Conservation (phyloP, 495 filamentous ascomycete genomes). For the Penicillium arizonense region DNA sequence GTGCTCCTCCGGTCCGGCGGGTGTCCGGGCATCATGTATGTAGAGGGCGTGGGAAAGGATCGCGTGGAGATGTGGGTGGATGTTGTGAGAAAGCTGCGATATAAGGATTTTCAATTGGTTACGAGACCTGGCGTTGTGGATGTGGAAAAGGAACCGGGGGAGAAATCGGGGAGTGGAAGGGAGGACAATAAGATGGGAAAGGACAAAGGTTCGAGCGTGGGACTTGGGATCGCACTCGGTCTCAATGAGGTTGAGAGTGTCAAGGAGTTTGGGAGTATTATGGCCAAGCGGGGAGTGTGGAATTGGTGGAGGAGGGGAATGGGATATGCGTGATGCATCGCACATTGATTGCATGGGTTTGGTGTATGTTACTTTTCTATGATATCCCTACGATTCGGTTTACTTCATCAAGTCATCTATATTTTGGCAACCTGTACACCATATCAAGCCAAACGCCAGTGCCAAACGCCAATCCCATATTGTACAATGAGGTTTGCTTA, state of each 20-base stretch:
- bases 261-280: slow-evolving; percentile 45
- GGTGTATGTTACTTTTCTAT: not conserved
- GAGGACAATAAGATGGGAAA: not conserved
- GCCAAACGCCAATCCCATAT: not conserved
- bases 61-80: slow-evolving; percentile 55
- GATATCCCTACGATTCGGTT: slow-evolving; percentile 1
- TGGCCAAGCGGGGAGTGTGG: slow-evolving; percentile 41
- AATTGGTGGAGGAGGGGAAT: slow-evolving; percentile 51
- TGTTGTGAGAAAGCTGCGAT: slow-evolving; percentile 48
- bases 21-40: slow-evolving; percentile 76
- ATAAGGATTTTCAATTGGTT: slow-evolving; percentile 52
- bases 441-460: slow-evolving; percentile 1
- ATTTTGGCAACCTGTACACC: not conserved
- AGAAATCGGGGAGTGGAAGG: not conserved
- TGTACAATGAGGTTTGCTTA: slow-evolving; percentile 17
- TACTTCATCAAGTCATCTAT: not conserved
- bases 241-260: slow-evolving; percentile 39
- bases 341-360: not conserved
- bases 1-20: slow-evolving; percentile 66
- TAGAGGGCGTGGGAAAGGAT: slow-evolving; percentile 55
- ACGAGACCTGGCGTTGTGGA: slow-evolving; percentile 24
- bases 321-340: slow-evolving; percentile 38
- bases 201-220: not conserved
- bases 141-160: slow-evolving; percentile 4
- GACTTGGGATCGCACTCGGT: slow-evolving; percentile 16